Base-by-base conservation (phyloP, 495 filamentous ascomycete genomes). In the Tuber brumale region DNA sequence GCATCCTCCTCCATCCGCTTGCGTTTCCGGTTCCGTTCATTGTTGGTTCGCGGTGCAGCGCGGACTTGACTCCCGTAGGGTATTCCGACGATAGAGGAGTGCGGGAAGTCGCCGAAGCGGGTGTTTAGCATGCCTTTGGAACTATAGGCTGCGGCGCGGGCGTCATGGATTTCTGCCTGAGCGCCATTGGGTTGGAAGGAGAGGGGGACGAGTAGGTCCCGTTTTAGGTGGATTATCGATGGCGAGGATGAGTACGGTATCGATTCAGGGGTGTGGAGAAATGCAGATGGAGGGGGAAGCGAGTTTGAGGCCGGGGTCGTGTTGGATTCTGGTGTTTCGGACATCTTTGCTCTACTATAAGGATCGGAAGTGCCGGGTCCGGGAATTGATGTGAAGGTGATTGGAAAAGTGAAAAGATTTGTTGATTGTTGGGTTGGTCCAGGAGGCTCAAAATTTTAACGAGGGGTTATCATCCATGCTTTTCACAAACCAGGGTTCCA, bases 81-180 rank as follows among this genome's bases (percentile, higher is more conserved):
- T 70, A 93, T 85, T 23, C 88, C 86, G 82, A 95, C 85, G 72
- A 99, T 86, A 1, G 95, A 97, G 70, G 87, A 91, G 85, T 98
- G 95, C 0, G 95, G 95, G 81, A 96, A 99, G 7, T 94, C 95
- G 39, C 95, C 95, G 81, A 97, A 99, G 16, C 94, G 91, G 3
- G 95, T 99, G 83, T 95, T 98, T 74, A 91, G 89, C 16, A 97
- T 92, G 18, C 76, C 78, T 18, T 61, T 43, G 3, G 27, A 44
- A 23, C 39, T 75, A 9, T 72, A 70, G 27, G 72, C 93, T 39
- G 87, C 87, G 79, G 94, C 93, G 77, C 92, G 92, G 75, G 89
- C 88, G 78, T 89, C 86, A 71, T 88, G 85, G 37, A 88, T 89
- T 41, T 89, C 86, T 39, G 86, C 84, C 57, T 41, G 87, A n/a